phyloP scores from a whole-genome alignment of 495 filamentous ascomycete species.

The Talaromyces stipitatus region DNA sequence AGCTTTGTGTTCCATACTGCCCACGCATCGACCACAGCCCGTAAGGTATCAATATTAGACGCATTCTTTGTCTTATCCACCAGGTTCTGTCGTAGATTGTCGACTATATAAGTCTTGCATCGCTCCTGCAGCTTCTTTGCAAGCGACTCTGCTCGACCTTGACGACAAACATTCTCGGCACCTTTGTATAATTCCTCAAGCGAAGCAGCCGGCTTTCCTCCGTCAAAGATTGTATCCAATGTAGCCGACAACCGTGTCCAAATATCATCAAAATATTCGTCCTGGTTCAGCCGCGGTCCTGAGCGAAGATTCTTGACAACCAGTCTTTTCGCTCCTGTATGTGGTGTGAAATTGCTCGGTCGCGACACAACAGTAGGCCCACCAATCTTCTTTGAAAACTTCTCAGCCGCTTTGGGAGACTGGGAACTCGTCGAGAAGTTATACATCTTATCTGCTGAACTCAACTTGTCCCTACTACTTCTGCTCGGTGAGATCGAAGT shows the following conservation, averaged over 20 bases:
- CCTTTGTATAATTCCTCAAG: conserved; percentile 84
- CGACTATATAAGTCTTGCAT: conserved; percentile 55
- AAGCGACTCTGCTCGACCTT: conserved; percentile 58
- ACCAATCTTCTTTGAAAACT: conserved; percentile 17
- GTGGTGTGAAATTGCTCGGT: conserved; percentile 33
- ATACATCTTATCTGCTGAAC: conserved; percentile 37
- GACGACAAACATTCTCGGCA: conserved; percentile 82
- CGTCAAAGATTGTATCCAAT: conserved; percentile 61
- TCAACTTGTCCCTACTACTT: conserved; percentile 6
- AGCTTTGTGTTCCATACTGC: conserved; percentile 69
- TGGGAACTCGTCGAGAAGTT: conserved; percentile 37
- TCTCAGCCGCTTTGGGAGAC: conserved; percentile 18
- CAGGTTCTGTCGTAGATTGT: conserved; percentile 47
- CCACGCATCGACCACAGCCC: conserved; percentile 64
- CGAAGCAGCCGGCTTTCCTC: conserved; percentile 53
- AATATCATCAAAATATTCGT: conserved; percentile 64
- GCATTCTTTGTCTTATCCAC: conserved; percentile 37
- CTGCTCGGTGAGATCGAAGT: conserved; percentile 20
- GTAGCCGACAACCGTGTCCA: conserved; percentile 67
- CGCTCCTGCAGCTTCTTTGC: conserved; percentile 51
- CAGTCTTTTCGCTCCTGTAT: conserved; percentile 67
- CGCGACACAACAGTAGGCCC: conserved; percentile 16
- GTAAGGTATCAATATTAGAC: conserved; percentile 56
- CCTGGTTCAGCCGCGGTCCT: conserved; percentile 46
- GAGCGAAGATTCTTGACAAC: conserved; percentile 78